Evolutionary conservation across 2,329 filamentous ascomycete genomes (phyloP), one percentile per base, ranked within the genome.

Genomic region (Pseudopyrenochaeta lycopersici): DNA sequence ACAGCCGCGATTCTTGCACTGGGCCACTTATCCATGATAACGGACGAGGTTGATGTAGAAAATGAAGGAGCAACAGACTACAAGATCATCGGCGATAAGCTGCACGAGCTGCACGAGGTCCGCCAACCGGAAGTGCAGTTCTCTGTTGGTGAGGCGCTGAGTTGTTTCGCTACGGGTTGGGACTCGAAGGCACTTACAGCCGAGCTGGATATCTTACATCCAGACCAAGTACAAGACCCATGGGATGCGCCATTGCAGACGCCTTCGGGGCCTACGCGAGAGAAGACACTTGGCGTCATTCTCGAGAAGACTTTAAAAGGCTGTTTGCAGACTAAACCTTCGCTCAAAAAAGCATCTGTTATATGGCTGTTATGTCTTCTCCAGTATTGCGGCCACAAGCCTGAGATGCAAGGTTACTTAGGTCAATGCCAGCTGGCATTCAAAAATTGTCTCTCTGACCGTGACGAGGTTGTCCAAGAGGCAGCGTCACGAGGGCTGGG

Each of bases 301-400:
- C 78, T 96, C 4, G 85, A 90, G 54, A 92, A 89, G 69, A 83
- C 96, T 1, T 81, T 98, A 41, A 78, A 80, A 2, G 89, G 95
- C 66, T 95, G 90, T 77, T 89, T 90, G 66, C 87, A 89, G 7
- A 92, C 91, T 0, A 97, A 97, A 68, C 95, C 95, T 1, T 90
- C 92, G 0, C 80, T 97, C 4, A 88, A 92, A 64, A 97, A 97
- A 72, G 92, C 94, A 2, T 94, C 93, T 0, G 92, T 92, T 0
- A 96, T 99, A 64, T 98, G 95, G 95, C 84, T 98, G 0, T 88
- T 98, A 54, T 96, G 90, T 68, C 78, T 98, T 2, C 88, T 98
- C 7, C 92, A 97, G 70, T 92, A 95, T 74, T 96, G 92, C 71
- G 92, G 92, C 0, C 88, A 93, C 60, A 79, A 92, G n/a, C 72